Conservation (phyloP, 108 stramenopile species). For the Discostella stelligeroides region DNA sequence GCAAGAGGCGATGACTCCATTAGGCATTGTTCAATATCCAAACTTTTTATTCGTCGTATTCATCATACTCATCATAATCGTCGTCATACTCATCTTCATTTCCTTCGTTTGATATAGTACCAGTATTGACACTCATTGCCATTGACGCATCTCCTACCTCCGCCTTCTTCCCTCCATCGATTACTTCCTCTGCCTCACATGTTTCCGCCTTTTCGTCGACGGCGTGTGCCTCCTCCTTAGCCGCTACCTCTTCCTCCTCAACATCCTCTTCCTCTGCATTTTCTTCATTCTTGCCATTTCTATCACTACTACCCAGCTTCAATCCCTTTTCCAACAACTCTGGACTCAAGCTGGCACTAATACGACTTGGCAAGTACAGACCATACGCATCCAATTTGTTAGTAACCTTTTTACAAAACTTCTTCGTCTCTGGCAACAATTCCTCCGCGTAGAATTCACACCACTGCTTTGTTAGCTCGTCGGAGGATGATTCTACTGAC, state of each 20-base stretch:
- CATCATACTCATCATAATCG: slow-evolving; percentile 56
- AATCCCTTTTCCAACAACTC: slow-evolving; percentile 82
- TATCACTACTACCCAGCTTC: slow-evolving; percentile 54
- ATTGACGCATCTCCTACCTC: slow-evolving; percentile 32
- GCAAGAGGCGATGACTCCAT: no score
- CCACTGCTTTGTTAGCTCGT: slow-evolving; percentile 73
- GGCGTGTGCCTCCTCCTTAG: slow-evolving; percentile 27
- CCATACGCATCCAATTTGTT: slow-evolving; percentile 84
- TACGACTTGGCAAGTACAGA: slow-evolving; percentile 82
- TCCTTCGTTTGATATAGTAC: not conserved
- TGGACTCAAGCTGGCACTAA: slow-evolving; percentile 73
- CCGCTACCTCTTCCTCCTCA: slow-evolving; percentile 31
- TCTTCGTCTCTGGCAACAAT: slow-evolving; percentile 75
- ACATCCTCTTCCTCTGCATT: slow-evolving; percentile 34
- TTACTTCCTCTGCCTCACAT: slow-evolving; percentile 28
- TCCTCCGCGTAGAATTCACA: slow-evolving; percentile 87
- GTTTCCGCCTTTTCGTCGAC: slow-evolving; percentile 37
- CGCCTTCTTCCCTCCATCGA: slow-evolving; percentile 31
- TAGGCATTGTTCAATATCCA: no score
- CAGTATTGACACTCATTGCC: slow-evolving; percentile 37
- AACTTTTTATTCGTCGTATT: slow-evolving; percentile 39
- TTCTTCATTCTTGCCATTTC: slow-evolving; percentile 22
- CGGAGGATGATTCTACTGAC: no score
- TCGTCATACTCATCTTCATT: slow-evolving; percentile 50
- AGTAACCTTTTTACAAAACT: slow-evolving; percentile 84